Base-by-base conservation (phyloP, 192 early-diverging fungal genomes). In the Ambispora gerdemannii region DNA sequence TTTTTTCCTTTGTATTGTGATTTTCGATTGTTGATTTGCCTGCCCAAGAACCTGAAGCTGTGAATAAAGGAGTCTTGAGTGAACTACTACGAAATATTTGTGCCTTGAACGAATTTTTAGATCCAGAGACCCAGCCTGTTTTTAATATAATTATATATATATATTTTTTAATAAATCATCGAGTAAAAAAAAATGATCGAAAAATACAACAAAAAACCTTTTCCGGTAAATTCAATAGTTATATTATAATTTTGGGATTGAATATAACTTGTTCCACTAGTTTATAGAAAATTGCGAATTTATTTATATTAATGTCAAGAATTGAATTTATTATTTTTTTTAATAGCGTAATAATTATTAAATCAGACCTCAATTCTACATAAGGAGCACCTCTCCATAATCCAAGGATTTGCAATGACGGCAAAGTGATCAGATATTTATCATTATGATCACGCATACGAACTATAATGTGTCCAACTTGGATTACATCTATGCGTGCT, bases 91-190 rank as follows among this genome's bases (percentile, higher is more conserved):
- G 79, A 34, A 74, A 72, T 52, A 76, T 71, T 25, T 75, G 77
- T 38, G 85, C 89, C 60, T 87, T 88, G 76, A 92, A 92, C 69
- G 86, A 85, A 74, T 92, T 90, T 56, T 89, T 85, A 58, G 92
- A 90, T 66, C 92, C 92, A 19, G 89, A 89, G 70, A 92, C 80
- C 86, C 89, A 92, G 20, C 89, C n/a, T n/a, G n/a, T n/a, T n/a
- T n/a, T n/a, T n/a, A n/a, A n/a, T n/a, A n/a, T n/a, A n/a, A n/a
- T n/a, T n/a, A n/a, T n/a, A n/a, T n/a, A n/a, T n/a, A n/a, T n/a
- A n/a, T n/a, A n/a, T n/a, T n/a, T n/a, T n/a, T n/a, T n/a, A n/a
- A n/a, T n/a, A n/a, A n/a, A n/a, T n/a, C n/a, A n/a, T n/a, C n/a
- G n/a, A n/a, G n/a, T n/a, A n/a, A n/a, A n/a, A n/a, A n/a, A n/a